A percentile compares a stretch with the other conserved stretches of the same genome.
These are phyloP conservation scores for Lachancea dasiensis DNA, from an alignment of 805 yeast genomes.

Conservation along the genomic window DNA sequence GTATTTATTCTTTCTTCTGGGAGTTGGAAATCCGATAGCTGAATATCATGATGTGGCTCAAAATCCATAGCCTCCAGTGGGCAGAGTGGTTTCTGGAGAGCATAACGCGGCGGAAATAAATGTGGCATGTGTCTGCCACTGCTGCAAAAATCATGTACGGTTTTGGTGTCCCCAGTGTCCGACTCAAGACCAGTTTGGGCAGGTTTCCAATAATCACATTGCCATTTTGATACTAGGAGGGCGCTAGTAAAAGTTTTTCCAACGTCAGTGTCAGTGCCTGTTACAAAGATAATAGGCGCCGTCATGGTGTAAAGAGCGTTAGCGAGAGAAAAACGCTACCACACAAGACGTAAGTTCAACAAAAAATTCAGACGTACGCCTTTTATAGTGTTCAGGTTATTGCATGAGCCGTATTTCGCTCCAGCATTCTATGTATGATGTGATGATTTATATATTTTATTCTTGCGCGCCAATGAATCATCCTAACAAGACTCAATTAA, in stretches of 20 bases:
- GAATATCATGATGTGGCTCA: constrained; percentile 16
- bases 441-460: no score
- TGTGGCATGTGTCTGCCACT: constrained; percentile 10
- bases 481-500: no score
- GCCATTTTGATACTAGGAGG: constrained; percentile 24
- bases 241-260: constrained; percentile 31
- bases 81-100: constrained; percentile 23
- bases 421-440: no score
- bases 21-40: constrained; percentile 14
- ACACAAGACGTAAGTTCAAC: no score
- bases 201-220: constrained; percentile 31
- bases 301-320: constrained; percentile 4
- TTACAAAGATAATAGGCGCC: constrained; percentile 21
- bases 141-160: constrained; percentile 11
- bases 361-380: no score
- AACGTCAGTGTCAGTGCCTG: constrained; percentile 34
- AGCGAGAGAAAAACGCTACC: no score
- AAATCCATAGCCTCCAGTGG: constrained; percentile 28
- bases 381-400: no score
- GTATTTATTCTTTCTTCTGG: constrained; percentile 13
- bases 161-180: constrained; percentile 25
- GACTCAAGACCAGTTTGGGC: constrained; percentile 29
- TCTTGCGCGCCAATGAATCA: no score
- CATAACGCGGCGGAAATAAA: constrained; percentile 16
- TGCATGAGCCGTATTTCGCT: no score